A percentile compares a stretch with the other conserved stretches of the same genome.
These are phyloP conservation scores for Pharnaceum exiguum DNA, from an alignment of 148 eudicot species.

Conservation along the genomic window DNA sequence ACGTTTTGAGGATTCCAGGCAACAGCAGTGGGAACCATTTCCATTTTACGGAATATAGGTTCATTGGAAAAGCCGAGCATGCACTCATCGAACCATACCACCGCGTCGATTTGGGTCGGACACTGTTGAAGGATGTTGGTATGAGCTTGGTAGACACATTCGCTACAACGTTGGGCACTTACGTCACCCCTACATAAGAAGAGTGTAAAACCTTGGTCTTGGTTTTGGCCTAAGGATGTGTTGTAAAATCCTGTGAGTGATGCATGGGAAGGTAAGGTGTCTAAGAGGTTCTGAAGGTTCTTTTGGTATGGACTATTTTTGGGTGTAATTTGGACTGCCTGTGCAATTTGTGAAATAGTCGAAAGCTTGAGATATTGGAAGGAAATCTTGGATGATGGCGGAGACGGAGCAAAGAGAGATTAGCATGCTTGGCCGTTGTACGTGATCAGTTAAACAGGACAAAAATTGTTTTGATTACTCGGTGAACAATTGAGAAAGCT, in stretches of 20 bases:
- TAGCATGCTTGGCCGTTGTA: conserved; percentile 3
- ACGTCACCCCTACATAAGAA: conserved; percentile 13
- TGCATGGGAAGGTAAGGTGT: neutral
- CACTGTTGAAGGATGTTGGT: conserved; percentile 2
- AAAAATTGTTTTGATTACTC: no score
- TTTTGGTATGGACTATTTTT: conserved; percentile 12
- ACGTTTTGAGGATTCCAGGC: neutral
- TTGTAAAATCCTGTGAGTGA: conserved; percentile 1
- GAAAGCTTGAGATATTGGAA: conserved; percentile 2
- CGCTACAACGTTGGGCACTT: neutral
- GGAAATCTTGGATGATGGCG: neutral
- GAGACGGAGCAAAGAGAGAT: neutral
- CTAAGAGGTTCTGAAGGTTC: conserved; percentile 9
- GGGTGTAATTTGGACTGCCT: conserved; percentile 8
- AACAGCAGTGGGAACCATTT: neutral
- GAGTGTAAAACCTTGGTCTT: neutral
- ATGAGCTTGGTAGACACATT: conserved; percentile 16
- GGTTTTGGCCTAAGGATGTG: conserved; percentile 10
- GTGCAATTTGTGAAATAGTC: conserved; percentile 15
- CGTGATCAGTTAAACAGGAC: no score
- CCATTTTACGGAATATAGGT: conserved; percentile 6
- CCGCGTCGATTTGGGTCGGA: conserved; percentile 14
- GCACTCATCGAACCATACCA: conserved; percentile 16
- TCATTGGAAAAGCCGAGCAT: conserved; percentile 20
- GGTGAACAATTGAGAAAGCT: no score